These are phyloP conservation scores for Chenopodium quinoa DNA, from an alignment of 148 eudicot species.

Conservation along the genomic window DNA sequence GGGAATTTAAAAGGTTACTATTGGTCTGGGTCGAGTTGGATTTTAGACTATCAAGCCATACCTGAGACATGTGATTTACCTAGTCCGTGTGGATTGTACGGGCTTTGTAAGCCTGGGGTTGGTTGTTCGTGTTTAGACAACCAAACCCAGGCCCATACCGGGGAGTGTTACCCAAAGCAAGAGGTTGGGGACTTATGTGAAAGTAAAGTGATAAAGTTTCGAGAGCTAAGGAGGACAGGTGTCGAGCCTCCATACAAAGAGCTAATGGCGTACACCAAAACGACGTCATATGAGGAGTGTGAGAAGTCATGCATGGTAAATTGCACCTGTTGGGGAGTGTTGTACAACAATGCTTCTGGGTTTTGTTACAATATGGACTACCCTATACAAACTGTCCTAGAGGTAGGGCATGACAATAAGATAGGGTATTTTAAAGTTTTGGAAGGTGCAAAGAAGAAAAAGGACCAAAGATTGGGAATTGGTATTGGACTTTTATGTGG, in stretches of 20 bases:
- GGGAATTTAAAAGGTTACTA: slow-evolving; percentile 85
- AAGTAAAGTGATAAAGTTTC: background rate
- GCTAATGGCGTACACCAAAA: slow-evolving; percentile 43
- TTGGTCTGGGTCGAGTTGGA: slow-evolving; percentile 81
- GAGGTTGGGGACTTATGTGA: slow-evolving; percentile 47
- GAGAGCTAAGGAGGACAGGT: slow-evolving; percentile 41
- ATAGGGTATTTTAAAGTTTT: slow-evolving; percentile 82
- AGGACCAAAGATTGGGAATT: slow-evolving; percentile 31
- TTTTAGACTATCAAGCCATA: slow-evolving; percentile 65
- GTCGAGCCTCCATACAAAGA: slow-evolving; percentile 71
- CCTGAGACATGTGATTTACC: slow-evolving; percentile 77
- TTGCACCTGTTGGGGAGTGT: slow-evolving; percentile 88
- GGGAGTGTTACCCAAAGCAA: slow-evolving; percentile 38
- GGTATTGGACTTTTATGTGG: slow-evolving; percentile 57
- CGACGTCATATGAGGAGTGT: slow-evolving; percentile 49
- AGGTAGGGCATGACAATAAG: slow-evolving; percentile 61
- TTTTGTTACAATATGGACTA: slow-evolving; percentile 76
- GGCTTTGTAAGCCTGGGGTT: slow-evolving; percentile 56
- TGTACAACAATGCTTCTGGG: slow-evolving; percentile 74
- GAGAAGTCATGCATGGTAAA: slow-evolving; percentile 55
- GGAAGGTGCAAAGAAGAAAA: slow-evolving; percentile 47
- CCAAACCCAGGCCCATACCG: slow-evolving; percentile 35
- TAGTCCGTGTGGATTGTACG: slow-evolving; percentile 69
- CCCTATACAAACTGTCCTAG: slow-evolving; percentile 68
- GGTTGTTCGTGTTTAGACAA: slow-evolving; percentile 72